Conservation (phyloP, 176 grass and related monocot species). For the Alloteropsis semialata region DNA sequence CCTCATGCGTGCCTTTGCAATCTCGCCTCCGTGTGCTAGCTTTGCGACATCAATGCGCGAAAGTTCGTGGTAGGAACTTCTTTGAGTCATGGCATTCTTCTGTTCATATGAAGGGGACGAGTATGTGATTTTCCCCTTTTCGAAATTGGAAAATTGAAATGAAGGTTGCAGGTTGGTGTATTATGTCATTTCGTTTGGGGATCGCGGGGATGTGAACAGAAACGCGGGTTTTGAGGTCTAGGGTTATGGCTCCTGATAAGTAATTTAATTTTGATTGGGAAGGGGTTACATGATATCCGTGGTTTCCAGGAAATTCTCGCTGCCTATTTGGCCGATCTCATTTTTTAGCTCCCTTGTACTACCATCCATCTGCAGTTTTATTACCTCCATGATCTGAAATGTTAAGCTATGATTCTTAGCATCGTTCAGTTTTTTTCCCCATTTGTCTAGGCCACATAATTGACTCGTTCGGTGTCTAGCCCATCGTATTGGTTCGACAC, state of each 20-base stretch:
- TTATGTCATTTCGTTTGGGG: background rate
- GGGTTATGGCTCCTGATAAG: no score
- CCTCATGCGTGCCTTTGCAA: no score
- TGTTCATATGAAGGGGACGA: no score
- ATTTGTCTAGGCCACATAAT: background rate
- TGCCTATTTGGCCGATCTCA: background rate
- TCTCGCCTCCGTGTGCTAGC: no score
- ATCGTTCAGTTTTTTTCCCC: background rate
- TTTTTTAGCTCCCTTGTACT: background rate
- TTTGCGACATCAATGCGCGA: no score
- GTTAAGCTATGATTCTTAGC: background rate
- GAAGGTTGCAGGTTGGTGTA: no score
- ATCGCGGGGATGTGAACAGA: background rate
- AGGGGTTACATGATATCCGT: background rate
- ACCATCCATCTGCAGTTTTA: background rate
- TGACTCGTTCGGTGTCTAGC: background rate
- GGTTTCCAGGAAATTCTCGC: background rate
- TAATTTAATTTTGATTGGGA: background rate
- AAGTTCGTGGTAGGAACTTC: no score
- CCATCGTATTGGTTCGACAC: background rate
- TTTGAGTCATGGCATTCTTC: no score
- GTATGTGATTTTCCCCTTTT: no score
- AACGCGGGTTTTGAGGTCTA: background rate
- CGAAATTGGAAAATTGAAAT: no score
- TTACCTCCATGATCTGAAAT: background rate